Evolutionary conservation across 1,139 yeast genomes (phyloP).

Genomic region (Candida neerlandica): DNA sequence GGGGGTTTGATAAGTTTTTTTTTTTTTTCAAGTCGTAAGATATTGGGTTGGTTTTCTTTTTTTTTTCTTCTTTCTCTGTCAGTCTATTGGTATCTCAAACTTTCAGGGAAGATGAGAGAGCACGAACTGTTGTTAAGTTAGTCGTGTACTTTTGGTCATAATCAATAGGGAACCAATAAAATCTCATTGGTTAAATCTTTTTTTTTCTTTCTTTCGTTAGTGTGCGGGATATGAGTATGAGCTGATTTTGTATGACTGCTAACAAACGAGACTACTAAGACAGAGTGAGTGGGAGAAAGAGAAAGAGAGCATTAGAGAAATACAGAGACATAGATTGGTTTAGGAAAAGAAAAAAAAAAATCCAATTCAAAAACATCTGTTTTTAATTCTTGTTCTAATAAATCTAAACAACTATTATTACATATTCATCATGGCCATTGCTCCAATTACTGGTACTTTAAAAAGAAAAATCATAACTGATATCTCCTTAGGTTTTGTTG

Average conservation of each 20-base stretch:
- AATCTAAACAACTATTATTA: background rate
- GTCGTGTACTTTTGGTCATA: slow-evolving; percentile 2
- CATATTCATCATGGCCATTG: slow-evolving; percentile 64
- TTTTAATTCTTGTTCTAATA: background rate
- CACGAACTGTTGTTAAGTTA: no score
- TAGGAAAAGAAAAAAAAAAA: background rate
- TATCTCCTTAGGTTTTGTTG: slow-evolving; percentile 63
- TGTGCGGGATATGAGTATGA: slow-evolving; percentile 14
- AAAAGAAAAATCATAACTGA: slow-evolving; percentile 84
- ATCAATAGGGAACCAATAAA: slow-evolving; percentile 13
- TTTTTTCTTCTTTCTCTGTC: background rate
- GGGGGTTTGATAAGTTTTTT: background rate
- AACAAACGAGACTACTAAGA: background rate
- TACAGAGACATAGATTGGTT: background rate
- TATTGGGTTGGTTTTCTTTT: slow-evolving; percentile 3
- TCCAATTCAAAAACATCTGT: background rate
- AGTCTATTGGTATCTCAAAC: background rate
- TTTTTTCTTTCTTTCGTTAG: background rate
- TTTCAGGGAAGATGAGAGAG: background rate
- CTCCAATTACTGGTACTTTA: slow-evolving; percentile 87
- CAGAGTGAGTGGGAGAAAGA: no score
- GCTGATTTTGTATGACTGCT: slow-evolving; percentile 19
- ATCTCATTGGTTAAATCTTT: slow-evolving; percentile 17
- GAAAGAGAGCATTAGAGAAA: no score
- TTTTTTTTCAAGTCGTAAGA: slow-evolving; percentile 1